Evolutionary conservation across 495 filamentous ascomycete species (phyloP).

Genomic region (Usnea hakonensis): DNA sequence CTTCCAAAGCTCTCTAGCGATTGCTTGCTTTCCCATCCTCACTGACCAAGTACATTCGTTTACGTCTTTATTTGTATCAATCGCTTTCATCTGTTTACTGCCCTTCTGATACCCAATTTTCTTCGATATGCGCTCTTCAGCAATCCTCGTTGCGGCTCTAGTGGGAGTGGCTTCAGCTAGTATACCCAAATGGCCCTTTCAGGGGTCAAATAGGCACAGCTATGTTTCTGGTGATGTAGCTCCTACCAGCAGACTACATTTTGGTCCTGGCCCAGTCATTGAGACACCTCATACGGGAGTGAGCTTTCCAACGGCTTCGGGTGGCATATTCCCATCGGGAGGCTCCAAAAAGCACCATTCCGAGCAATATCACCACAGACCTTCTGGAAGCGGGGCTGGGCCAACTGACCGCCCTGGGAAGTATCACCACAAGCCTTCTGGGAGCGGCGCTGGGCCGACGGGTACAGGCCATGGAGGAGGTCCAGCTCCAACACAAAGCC

Average conservation of each 20-base stretch:
- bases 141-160: conserved; percentile 9
- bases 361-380: neutral
- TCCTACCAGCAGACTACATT: neutral
- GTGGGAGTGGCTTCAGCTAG: conserved; percentile 11
- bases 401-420: neutral
- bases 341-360: too few species aligned
- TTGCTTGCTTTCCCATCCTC: neutral
- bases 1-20: neutral
- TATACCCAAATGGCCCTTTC: neutral
- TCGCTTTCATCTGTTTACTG: neutral
- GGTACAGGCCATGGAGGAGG: conserved; percentile 10
- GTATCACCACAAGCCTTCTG: neutral
- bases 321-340: neutral
- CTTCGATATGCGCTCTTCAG: conserved; percentile 16
- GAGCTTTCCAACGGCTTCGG: neutral
- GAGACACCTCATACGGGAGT: neutral
- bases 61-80: neutral
- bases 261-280: conserved; percentile 6
- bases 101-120: neutral
- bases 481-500: neutral
- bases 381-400: conserved; percentile 1
- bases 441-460: neutral
- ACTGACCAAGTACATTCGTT: conserved; percentile 15
- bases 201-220: neutral
- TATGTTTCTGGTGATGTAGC: neutral